These are phyloP conservation scores for Sesbania bispinosa DNA, from an alignment of 306 rosid genomes.

Conservation along the genomic window DNA sequence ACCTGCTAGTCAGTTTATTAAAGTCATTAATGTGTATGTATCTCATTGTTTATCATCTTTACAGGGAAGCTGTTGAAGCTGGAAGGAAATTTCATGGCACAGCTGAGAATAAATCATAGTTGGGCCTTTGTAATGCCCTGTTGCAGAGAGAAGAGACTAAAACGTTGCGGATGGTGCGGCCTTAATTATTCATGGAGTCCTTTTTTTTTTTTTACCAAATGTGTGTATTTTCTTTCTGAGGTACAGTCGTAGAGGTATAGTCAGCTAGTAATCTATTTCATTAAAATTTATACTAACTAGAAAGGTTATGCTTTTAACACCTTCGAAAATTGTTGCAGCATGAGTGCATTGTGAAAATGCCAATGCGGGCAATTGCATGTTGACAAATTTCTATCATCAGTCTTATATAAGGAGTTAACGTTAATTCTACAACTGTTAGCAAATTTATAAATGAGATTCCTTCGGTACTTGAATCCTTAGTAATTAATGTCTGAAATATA, in stretches of 20 bases:
- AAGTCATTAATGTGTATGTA: not conserved
- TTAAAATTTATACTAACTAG: not conserved
- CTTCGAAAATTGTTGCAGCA: not conserved
- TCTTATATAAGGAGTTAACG: too few relatives aligned
- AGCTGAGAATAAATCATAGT: constrained; percentile 41
- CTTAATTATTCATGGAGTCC: not conserved
- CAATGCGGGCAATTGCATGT: not conserved
- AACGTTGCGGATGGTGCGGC: not conserved
- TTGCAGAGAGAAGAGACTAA: constrained; percentile 13
- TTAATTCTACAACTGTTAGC: too few relatives aligned
- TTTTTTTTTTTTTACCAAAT: not conserved
- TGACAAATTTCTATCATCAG: not conserved
- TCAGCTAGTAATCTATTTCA: not conserved
- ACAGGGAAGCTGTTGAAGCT: constrained; percentile 94
- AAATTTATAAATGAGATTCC: too few relatives aligned
- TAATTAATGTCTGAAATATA: too few relatives aligned
- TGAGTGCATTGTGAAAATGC: not conserved
- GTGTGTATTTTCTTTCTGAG: not conserved
- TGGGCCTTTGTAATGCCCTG: not conserved
- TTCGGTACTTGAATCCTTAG: too few relatives aligned
- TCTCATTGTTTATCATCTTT: constrained; percentile 22
- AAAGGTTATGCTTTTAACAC: not conserved
- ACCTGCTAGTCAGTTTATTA: not conserved
- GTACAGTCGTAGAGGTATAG: constrained; percentile 4
- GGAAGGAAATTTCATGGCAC: constrained; percentile 80